Base-by-base conservation (phyloP, 805 yeast species). In the Lachancea mirantina region DNA sequence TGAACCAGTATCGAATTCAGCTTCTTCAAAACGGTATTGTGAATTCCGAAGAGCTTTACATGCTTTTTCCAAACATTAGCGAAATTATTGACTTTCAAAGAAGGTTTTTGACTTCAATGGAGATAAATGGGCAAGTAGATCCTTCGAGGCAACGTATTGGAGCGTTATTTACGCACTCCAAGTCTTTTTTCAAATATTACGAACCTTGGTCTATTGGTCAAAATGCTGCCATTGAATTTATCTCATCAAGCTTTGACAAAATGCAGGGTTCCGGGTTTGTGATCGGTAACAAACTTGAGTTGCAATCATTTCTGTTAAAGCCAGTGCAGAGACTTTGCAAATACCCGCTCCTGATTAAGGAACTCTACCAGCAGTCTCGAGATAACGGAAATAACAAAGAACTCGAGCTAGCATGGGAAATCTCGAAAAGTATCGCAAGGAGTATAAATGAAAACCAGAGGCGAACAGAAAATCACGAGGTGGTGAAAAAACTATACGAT, bases 241-340 rank as follows among this genome's bases (percentile, higher is more conserved):
- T 92, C 23, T 65, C 68, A 27, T 50, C 59, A 8, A 55, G 55
- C 16, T 42, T 57, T 31, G 52, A 56, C 18, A 53, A 59, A 19
- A 71, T 69, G 43, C 85, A 83, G 43, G 70, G 75, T 4, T 52
- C 67, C 4, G 74, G 73, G 45, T 67, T 85, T 33, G 60, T 87
- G 23, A 75, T 88, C 39, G 89, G 78, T 43, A 89, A 92, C 17
- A 81, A 84, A 26, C 78, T 87, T 52, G 98, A 89, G 57, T 67
- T 92, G 34, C 97, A 84, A 53, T 78, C 89, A 31, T 84, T 84
- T 57, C 67, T 92, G 25, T 74, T 92, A 46, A 92, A 89, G 56
- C 99, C 99, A 0, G 84, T 92, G 23, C 99, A 92, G 64, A 72
- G 99, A 42, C 69, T 92, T n/a, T 84, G 96, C 67, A 84, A 88